Evolutionary conservation across 257 asterid genomes (phyloP), one percentile per base, ranked within the genome.

Genomic region (Ilex asprella): DNA sequence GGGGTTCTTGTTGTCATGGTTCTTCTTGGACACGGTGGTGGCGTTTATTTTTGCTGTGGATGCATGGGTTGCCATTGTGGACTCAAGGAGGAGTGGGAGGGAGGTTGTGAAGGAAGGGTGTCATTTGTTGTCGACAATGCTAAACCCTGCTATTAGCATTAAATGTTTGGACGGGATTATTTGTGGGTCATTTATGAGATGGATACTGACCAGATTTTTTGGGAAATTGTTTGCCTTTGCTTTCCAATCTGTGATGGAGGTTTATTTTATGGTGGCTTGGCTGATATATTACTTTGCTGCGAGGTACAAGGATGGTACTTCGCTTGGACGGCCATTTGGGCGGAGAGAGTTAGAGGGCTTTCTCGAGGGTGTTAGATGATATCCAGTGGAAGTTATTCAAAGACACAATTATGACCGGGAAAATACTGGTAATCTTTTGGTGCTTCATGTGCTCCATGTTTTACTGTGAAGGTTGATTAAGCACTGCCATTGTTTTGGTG

Each of bases 71-170:
- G 90, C 90, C 3, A 79, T 86, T 50, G 91, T 78, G 39, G 95
- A 91, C 30, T 68, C 89, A 1, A 88, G 96, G 68, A 82, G 83
- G 82, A 81, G 94, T 59, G 98, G 98, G 30, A 81, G 94, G 73
- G 98, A 87, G 84, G 86, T 91, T 61, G 79, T 91, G 58, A 85
- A 67, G 73, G 95, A 91, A 78, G 96, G 96, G 41, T 88, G 84
- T 51, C 86, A 76, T 43, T 69, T 91, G 74, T 62, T 86, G 78
- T 75, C 70, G 39, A 82, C 82, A 2, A 50, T 91, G 80, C 71
- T 84, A 55, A 70, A 62, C 68, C 83, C 95, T 30, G 88, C 95
- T 56, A 78, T 91, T 27, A 86, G 71, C 70, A 86, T 91, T 56
- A 88, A 89, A 73, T 82, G 88, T 81, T 81, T 84, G 73, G 98